Evolutionary conservation across 352 stramenopile genomes (phyloP).

Genomic region (Phytopythium mirpurense): DNA sequence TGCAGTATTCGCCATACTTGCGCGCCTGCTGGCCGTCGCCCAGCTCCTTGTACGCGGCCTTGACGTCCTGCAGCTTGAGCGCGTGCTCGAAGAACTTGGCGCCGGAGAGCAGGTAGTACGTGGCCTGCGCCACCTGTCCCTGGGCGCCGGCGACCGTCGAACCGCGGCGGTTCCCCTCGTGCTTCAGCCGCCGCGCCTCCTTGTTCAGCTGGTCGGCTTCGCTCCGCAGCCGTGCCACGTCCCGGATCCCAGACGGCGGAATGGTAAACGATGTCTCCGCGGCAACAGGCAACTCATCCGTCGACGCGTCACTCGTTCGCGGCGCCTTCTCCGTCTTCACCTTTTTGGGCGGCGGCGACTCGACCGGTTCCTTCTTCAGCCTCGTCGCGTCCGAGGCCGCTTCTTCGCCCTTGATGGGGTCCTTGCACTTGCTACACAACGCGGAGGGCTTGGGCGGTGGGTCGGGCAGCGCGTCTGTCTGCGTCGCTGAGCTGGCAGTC

Average conservation of each 20-base stretch:
- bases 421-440: constrained; percentile 10
- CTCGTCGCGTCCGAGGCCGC: neutral
- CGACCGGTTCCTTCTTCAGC: constrained; percentile 26
- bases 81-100: constrained; percentile 84
- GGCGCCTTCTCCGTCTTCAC: constrained; percentile 20
- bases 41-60: constrained; percentile 70
- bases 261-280: constrained; percentile 39
- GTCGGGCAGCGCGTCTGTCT: constrained; percentile 6
- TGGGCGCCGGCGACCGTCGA: constrained; percentile 26
- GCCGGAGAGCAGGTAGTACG: constrained; percentile 71
- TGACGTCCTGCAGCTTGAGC: constrained; percentile 74
- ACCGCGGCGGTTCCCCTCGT: constrained; percentile 70
- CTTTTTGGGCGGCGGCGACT: constrained; percentile 18
- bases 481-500: neutral
- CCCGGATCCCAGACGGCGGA: constrained; percentile 25
- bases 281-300: constrained; percentile 6
- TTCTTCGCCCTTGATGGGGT: constrained; percentile 6
- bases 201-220: constrained; percentile 54
- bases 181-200: constrained; percentile 69
- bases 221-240: constrained; percentile 46
- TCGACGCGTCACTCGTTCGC: constrained; percentile 2
- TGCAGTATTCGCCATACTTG: constrained; percentile 54
- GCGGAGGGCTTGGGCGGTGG: neutral
- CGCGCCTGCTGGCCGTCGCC: constrained; percentile 56
- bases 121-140: constrained; percentile 56